Percentiles rank a stretch among this genome's conserved stretches.
Conservation (phyloP, 116 monocot species). For the Posidonia oceanica region DNA sequence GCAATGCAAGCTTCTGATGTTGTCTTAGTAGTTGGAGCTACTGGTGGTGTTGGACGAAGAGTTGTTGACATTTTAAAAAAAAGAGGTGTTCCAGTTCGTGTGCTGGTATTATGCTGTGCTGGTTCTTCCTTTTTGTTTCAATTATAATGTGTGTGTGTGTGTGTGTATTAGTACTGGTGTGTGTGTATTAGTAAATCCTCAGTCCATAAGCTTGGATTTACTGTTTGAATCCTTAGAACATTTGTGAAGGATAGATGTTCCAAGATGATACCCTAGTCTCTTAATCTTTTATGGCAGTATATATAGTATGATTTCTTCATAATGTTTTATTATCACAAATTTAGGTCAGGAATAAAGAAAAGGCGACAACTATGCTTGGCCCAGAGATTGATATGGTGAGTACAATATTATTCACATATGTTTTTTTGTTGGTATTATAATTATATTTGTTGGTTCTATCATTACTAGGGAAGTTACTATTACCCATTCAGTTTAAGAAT, state of each 20-base stretch:
- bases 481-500: not conserved
- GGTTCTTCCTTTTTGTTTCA: too few relatives aligned
- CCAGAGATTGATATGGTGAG: conserved; percentile 77
- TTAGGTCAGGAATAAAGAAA: conserved; percentile 87
- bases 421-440: not conserved
- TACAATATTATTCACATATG: not conserved
- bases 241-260: too few relatives aligned
- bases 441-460: not conserved
- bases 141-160: too few relatives aligned
- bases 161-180: too few relatives aligned
- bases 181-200: too few relatives aligned
- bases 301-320: too few relatives aligned
- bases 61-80: conserved; percentile 63
- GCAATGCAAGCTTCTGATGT: conserved; percentile 59
- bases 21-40: conserved; percentile 79
- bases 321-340: not conserved
- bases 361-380: conserved; percentile 79
- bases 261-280: too few relatives aligned
- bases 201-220: too few relatives aligned
- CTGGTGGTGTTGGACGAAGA: conserved; percentile 91
- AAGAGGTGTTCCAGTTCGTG: conserved; percentile 63
- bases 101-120: conserved; percentile 42
- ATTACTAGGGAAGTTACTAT: not conserved
- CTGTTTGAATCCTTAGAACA: too few relatives aligned
- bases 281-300: too few relatives aligned